A percentile compares a stretch with the other conserved stretches of the same genome.
Evolutionary conservation across 257 asterid genomes (phyloP).

Genomic region (Ligustrum vulgare): DNA sequence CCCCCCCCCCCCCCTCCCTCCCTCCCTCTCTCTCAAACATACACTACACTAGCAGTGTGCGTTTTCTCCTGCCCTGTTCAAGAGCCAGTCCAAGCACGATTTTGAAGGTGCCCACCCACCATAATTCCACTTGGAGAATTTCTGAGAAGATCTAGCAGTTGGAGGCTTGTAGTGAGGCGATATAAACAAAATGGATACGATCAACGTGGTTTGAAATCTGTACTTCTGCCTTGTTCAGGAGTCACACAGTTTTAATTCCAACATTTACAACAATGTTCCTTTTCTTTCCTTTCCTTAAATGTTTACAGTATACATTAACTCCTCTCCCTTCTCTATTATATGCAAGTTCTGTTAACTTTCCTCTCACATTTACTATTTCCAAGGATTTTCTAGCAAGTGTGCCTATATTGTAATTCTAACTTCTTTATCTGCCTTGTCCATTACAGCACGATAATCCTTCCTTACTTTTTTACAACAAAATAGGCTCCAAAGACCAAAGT

Average conservation of each 20-base stretch:
- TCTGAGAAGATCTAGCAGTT: not conserved
- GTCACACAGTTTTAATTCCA: not conserved
- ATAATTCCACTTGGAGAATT: not conserved
- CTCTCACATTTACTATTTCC: not conserved
- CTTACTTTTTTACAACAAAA: not conserved
- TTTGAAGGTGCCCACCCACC: not conserved
- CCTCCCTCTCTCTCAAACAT: not conserved
- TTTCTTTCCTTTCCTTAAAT: not conserved
- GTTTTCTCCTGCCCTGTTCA: not conserved
- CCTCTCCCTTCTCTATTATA: not conserved
- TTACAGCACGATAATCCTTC: not conserved
- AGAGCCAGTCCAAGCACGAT: not conserved
- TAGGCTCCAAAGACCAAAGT: not conserved
- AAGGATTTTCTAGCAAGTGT: not conserved
- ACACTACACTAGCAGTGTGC: not conserved
- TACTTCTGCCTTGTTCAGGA: not conserved
- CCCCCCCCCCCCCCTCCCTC: too few relatives aligned
- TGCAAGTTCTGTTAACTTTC: not conserved
- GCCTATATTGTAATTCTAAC: not conserved
- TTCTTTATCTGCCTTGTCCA: not conserved
- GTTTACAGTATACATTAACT: not conserved
- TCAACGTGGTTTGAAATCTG: not conserved
- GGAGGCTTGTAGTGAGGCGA: not conserved
- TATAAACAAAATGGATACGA: not conserved
- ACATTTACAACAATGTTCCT: not conserved